Conservation (phyloP, 768 basidiomycete species). For the Vararia minispora region DNA sequence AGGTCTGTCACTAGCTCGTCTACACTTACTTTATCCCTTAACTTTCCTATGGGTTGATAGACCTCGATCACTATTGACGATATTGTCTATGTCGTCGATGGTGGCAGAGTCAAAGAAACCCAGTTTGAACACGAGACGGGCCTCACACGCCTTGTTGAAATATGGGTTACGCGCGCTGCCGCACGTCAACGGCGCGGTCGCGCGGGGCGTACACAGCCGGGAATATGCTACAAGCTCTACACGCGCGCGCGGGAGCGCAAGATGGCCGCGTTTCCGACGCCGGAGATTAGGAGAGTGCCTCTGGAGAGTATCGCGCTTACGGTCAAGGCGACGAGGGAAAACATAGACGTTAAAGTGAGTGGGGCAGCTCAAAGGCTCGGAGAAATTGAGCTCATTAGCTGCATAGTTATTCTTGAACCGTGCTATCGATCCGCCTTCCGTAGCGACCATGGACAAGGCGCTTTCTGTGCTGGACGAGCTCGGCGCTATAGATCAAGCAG, state of each 20-base stretch:
- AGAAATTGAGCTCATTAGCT: background rate
- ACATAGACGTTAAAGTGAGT: slow-evolving; percentile 65
- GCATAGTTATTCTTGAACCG: slow-evolving; percentile 48
- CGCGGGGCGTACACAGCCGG: slow-evolving; percentile 78
- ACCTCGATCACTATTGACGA: slow-evolving; percentile 91
- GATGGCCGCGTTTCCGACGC: slow-evolving; percentile 65
- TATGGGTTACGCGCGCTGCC: slow-evolving; percentile 69
- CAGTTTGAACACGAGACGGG: slow-evolving; percentile 60
- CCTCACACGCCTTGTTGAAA: slow-evolving; percentile 68
- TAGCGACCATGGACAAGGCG: slow-evolving; percentile 66
- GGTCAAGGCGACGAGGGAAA: slow-evolving; percentile 69
- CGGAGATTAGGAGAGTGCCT: slow-evolving; percentile 83
- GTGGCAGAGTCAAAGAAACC: slow-evolving; percentile 79
- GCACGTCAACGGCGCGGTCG: slow-evolving; percentile 80
- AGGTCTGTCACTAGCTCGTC: slow-evolving; percentile 32
- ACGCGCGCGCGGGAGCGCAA: slow-evolving; percentile 58
- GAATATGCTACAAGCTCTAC: slow-evolving; percentile 82
- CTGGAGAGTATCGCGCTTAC: slow-evolving; percentile 73
- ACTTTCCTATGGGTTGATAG: slow-evolving; percentile 23
- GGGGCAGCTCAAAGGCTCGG: background rate
- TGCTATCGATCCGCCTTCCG: slow-evolving; percentile 77
- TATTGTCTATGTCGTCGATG: slow-evolving; percentile 74
- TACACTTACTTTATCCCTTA: background rate
- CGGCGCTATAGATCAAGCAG: slow-evolving; percentile 59
- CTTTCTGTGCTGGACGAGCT: slow-evolving; percentile 64